Percentiles rank a stretch among this genome's conserved stretches.
These are phyloP conservation scores for Saccharomyces paradoxus DNA, from an alignment of 805 yeast species.

Conservation along the genomic window DNA sequence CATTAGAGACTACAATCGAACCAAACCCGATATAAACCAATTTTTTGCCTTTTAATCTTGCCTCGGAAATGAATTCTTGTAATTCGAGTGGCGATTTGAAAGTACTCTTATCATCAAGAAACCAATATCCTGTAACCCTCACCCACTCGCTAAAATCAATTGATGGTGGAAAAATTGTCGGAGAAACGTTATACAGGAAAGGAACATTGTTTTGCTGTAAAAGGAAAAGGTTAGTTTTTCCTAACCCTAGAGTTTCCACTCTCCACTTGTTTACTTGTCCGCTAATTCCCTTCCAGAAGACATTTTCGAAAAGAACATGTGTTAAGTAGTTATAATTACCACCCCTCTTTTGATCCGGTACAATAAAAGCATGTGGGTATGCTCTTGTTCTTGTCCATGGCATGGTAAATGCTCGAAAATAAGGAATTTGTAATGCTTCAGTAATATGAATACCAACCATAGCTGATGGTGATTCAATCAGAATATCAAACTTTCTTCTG, in stretches of 20 bases:
- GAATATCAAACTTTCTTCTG: slow-evolving; percentile 49
- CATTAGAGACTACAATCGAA: slow-evolving; percentile 82
- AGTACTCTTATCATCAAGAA: slow-evolving; percentile 54
- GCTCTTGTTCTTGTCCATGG: slow-evolving; percentile 97
- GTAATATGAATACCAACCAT: slow-evolving; percentile 95
- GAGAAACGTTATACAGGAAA: slow-evolving; percentile 82
- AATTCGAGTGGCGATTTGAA: slow-evolving; percentile 58
- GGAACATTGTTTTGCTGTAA: slow-evolving; percentile 78
- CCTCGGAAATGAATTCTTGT: slow-evolving; percentile 50
- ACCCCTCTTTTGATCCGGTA: slow-evolving; percentile 87
- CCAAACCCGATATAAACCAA: slow-evolving; percentile 93
- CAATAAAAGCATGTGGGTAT: slow-evolving; percentile 92
- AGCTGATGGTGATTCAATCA: slow-evolving; percentile 93
- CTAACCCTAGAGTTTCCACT: slow-evolving; percentile 51
- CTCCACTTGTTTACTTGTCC: slow-evolving; percentile 88
- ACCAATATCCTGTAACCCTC: slow-evolving; percentile 95
- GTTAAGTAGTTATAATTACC: slow-evolving; percentile 90
- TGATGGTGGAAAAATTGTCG: slow-evolving; percentile 82
- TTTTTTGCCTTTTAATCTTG: slow-evolving; percentile 53
- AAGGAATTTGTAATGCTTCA: slow-evolving; percentile 82
- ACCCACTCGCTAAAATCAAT: slow-evolving; percentile 93
- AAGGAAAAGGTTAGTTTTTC: slow-evolving; percentile 58
- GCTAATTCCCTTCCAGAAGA: slow-evolving; percentile 88
- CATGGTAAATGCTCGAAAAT: slow-evolving; percentile 94
- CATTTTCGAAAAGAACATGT: slow-evolving; percentile 85